Evolutionary conservation across 2,329 filamentous ascomycete species (phyloP).

Genomic region (Colletotrichum phormii): DNA sequence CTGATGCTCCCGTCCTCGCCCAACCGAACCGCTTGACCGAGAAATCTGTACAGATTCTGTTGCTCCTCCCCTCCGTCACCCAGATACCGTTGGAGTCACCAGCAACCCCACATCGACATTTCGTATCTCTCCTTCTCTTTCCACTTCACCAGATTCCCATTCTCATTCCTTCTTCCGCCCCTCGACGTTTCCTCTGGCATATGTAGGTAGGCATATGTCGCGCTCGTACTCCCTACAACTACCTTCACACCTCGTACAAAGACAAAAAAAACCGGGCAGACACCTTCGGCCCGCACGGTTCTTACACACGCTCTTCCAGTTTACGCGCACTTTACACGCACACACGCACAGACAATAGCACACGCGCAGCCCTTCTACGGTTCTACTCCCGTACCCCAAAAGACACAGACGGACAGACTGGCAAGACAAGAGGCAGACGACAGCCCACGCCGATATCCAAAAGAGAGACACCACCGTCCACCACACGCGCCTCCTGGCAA

Average conservation of each 20-base stretch:
- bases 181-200: not conserved
- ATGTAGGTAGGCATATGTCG: not conserved
- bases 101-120: not conserved
- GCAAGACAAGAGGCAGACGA: not conserved
- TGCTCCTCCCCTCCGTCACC: too few species aligned
- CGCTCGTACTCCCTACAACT: not conserved
- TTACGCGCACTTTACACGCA: not conserved
- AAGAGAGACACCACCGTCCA: not conserved
- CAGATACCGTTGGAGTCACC: not conserved
- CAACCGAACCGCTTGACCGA: not conserved
- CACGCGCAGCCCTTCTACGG: not conserved
- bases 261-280: not conserved
- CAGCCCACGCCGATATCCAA: not conserved
- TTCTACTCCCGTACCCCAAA: not conserved
- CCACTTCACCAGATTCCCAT: not conserved
- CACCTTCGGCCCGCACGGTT: not conserved
- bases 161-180: not conserved
- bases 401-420: not conserved
- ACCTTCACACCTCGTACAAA: not conserved
- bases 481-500: constrained; percentile 30
- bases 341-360: not conserved
- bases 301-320: not conserved
- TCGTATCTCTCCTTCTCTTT: not conserved
- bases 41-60: not conserved
- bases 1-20: not conserved